Evolutionary conservation across 2,329 filamentous ascomycete species (phyloP).

Genomic region (Truncatella angustata): DNA sequence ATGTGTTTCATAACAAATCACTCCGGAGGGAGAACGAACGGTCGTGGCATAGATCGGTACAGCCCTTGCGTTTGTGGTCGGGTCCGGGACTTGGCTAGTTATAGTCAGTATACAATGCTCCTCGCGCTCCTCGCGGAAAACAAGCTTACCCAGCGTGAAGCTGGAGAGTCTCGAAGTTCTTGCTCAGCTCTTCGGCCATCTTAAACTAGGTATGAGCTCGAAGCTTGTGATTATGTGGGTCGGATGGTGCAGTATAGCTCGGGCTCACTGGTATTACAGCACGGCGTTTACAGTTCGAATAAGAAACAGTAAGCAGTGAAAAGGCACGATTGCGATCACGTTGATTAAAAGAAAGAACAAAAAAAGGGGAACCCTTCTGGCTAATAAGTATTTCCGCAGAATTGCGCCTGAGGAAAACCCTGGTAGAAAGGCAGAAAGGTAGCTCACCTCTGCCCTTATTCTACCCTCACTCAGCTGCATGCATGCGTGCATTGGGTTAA

Average conservation of each 20-base stretch:
- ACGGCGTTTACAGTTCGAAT: no score
- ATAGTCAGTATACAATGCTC: slow-evolving; percentile 14
- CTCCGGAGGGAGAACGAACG: slow-evolving; percentile 29
- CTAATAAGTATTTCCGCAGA: neutral
- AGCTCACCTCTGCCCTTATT: no score
- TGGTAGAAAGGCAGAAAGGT: no score
- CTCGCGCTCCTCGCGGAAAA: slow-evolving; percentile 1
- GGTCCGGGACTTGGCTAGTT: slow-evolving; percentile 73
- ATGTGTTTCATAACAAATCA: neutral
- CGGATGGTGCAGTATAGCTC: neutral
- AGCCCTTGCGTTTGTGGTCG: slow-evolving; percentile 80
- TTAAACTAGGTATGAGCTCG: slow-evolving; percentile 8
- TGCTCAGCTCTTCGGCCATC: slow-evolving; percentile 48
- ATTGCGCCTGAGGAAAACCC: no score
- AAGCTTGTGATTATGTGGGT: neutral
- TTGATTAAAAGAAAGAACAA: neutral
- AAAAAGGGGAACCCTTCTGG: neutral
- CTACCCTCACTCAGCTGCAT: no score
- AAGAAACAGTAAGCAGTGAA: neutral
- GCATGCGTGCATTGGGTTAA: no score
- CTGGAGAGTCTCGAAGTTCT: slow-evolving; percentile 80
- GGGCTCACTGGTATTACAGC: no score
- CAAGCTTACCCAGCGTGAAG: slow-evolving; percentile 73
- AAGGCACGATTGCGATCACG: neutral
- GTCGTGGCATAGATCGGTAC: slow-evolving; percentile 95